Base-by-base conservation (phyloP, 208 protist species). In the Crithidia expoeki region DNA sequence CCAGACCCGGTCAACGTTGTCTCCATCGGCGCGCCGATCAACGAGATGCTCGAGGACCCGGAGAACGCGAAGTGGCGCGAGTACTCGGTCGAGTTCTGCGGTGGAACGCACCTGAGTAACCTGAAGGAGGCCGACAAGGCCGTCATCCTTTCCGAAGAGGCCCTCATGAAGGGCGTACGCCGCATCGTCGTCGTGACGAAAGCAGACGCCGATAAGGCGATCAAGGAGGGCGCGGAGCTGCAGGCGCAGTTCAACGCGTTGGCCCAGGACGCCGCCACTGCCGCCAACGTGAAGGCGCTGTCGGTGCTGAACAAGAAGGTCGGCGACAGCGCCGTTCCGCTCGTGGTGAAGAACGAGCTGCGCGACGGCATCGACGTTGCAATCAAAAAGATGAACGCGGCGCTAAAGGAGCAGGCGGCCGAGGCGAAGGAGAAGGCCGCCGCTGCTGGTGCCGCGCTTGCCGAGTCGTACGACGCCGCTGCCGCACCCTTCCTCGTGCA, bases 1-100 rank as follows among this genome's bases (percentile, higher is more conserved):
- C 98, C 98, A 14, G 98, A 99, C 71, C 97, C 97, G 33, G 99
- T 99, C 27, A 92, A 96, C 71, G 97, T 99, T 34, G 89, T 99
- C n/a, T 96, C 93, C 58, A 85, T 99, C 47, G 99, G 99, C 58
- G 66, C 80, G 0, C 60, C 86, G 19, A 80, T 99, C 40, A 92
- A 98, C 21, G 76, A 92, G 11, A 74, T 99, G 28, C 49, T 99
- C 17, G 76, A 73, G 14, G 81, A 97, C 57, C 97, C 97, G 2
- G 84, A 93, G 38, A 97, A 96, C 58, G 58, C 84, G 36, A 81
- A 97, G 80, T 93, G 88, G 94, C 65, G 79, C n/a, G 73, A 90
- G 23, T 97, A 92, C 79, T 89, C 94, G 3, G 86, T 99, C 30
- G 98, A 99, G 88, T 98, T 99, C 81, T 99, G 98, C 85, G 98